Percentiles rank a stretch among this genome's conserved stretches.
These are phyloP conservation scores for Dryas integrifolia DNA, from an alignment of 331 rosid species.

Conservation along the genomic window DNA sequence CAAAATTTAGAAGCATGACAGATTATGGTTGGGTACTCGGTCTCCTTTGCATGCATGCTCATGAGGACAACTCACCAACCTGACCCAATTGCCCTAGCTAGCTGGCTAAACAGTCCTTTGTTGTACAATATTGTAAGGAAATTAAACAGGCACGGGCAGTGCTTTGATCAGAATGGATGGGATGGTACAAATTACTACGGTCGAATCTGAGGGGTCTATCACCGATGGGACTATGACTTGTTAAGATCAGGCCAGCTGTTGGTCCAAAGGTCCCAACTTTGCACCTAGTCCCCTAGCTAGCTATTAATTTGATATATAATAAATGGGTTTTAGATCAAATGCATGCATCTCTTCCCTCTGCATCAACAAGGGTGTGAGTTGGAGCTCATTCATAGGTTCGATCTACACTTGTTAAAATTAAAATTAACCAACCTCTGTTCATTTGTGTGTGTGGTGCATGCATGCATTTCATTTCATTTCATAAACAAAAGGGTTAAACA, in stretches of 20 bases:
- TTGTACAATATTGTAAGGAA: background rate
- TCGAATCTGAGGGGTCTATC: background rate
- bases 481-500: too few relatives aligned
- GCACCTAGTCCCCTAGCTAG: background rate
- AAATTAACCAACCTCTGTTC: too few relatives aligned
- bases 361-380: too few relatives aligned
- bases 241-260: background rate
- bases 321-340: too few relatives aligned
- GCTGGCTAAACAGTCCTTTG: background rate
- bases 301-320: too few relatives aligned
- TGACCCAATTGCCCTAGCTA: background rate
- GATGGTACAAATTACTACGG: background rate
- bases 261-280: conserved; percentile 1
- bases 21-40: background rate
- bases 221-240: background rate
- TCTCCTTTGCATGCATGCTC: background rate
- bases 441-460: too few relatives aligned
- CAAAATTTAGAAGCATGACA: conserved; percentile 1
- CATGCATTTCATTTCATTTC: too few relatives aligned
- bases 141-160: background rate
- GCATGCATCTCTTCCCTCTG: too few relatives aligned
- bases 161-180: background rate
- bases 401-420: too few relatives aligned
- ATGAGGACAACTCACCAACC: conserved; percentile 1
- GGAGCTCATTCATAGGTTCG: too few relatives aligned